Conservation (phyloP, 1,284 basidiomycete species). For the Ceratobasidium sp. region DNA sequence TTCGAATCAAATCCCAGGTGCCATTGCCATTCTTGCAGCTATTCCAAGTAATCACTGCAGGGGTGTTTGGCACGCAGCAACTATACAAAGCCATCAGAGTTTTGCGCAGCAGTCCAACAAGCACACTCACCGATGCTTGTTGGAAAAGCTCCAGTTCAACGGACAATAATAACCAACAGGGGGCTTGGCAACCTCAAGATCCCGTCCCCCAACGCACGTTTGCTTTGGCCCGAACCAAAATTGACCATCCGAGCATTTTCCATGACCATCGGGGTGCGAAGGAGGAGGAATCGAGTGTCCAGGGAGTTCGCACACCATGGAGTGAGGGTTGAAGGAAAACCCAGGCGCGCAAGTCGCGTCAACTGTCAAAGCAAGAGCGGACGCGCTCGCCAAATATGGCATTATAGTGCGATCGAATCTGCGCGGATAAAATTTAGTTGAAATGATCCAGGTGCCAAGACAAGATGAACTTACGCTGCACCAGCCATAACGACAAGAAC, state of each 20-base stretch:
- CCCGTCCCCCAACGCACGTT: neutral
- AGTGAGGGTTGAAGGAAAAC: neutral
- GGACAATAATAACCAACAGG: slow-evolving; percentile 34
- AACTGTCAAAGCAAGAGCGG: neutral
- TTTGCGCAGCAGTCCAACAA: neutral
- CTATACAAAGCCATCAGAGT: neutral
- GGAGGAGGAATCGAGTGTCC: neutral
- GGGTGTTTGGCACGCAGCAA: slow-evolving; percentile 25
- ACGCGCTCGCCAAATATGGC: neutral
- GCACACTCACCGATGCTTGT: neutral
- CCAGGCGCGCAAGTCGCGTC: neutral
- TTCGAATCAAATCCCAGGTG: slow-evolving; percentile 24
- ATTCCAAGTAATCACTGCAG: neutral
- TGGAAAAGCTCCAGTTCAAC: slow-evolving; percentile 21
- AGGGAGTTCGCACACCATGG: neutral
- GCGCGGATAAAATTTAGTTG: neutral
- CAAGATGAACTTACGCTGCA: neutral
- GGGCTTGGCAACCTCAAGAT: neutral
- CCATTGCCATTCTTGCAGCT: slow-evolving; percentile 31
- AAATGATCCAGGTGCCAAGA: neutral
- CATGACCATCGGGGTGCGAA: slow-evolving; percentile 4
- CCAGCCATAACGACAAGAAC: neutral
- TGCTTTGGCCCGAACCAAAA: slow-evolving; percentile 42
- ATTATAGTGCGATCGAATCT: slow-evolving; percentile 6
- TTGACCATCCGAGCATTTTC: slow-evolving; percentile 11